Evolutionary conservation across 2,329 filamentous ascomycete genomes (phyloP).

Genomic region (Sclerotinia nivalis): DNA sequence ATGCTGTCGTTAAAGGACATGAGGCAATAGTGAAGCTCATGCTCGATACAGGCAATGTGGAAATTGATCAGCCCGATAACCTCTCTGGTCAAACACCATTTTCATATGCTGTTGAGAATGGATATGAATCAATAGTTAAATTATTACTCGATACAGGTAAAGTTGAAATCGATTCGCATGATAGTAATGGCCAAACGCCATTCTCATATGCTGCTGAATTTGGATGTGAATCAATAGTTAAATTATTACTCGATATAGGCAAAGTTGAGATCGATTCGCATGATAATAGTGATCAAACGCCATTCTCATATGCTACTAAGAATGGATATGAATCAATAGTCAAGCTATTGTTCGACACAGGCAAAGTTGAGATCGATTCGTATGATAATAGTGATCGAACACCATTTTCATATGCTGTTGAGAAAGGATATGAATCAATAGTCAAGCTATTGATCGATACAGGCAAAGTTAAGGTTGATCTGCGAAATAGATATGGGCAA

Average conservation of each 20-base stretch:
- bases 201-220: fast-evolving
- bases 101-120: not conserved
- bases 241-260: not conserved
- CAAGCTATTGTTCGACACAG: not conserved
- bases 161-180: not conserved
- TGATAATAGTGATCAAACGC: not conserved
- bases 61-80: not conserved
- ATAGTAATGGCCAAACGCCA: not conserved
- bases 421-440: not conserved
- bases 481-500: not conserved
- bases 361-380: not conserved
- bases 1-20: not conserved
- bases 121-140: not conserved
- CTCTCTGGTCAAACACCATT: not conserved
- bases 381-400: not conserved
- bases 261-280: not conserved
- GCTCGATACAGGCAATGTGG: not conserved
- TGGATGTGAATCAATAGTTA: not conserved
- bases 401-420: not conserved
- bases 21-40: not conserved
- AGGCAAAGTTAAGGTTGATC: not conserved
- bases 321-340: not conserved
- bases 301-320: not conserved
- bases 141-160: not conserved
- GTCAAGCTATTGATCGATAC: not conserved